Percentiles rank a stretch among this genome's conserved stretches.
Conservation (phyloP, 768 basidiomycete genomes). For the Saitozyma sp. region DNA sequence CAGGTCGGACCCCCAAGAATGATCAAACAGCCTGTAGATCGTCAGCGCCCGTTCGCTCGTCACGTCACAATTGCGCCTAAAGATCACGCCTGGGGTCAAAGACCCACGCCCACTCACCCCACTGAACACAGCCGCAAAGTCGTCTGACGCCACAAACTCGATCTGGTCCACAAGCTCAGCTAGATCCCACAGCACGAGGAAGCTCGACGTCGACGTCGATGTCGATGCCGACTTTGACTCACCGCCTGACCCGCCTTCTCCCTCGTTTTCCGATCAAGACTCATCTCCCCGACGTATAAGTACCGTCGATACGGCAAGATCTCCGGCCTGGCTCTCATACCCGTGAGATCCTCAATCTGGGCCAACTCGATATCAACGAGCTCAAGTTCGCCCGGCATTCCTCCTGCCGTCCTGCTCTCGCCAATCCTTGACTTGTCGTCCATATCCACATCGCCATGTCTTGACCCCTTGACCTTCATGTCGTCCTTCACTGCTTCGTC, state of each 20-base stretch:
- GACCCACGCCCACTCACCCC: slow-evolving; percentile 19
- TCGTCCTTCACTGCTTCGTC: neutral
- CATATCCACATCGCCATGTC: too few species aligned
- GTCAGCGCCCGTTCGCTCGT: neutral
- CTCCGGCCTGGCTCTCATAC: slow-evolving; percentile 22
- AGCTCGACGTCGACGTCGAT: neutral
- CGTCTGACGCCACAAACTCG: slow-evolving; percentile 20
- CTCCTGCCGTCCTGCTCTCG: neutral
- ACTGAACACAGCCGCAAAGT: slow-evolving; percentile 29
- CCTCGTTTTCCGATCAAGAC: slow-evolving; percentile 12
- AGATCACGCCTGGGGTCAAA: neutral
- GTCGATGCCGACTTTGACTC: neutral
- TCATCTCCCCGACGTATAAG: slow-evolving; percentile 27
- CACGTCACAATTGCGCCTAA: neutral
- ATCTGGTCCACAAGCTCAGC: slow-evolving; percentile 7
- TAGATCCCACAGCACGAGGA: neutral
- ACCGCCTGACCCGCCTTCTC: slow-evolving; percentile 10
- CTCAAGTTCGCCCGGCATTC: slow-evolving; percentile 5
- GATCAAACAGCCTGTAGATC: neutral
- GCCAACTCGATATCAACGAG: slow-evolving; percentile 26
- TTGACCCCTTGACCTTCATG: neutral
- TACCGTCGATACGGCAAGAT: slow-evolving; percentile 26
- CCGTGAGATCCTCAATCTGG: slow-evolving; percentile 31
- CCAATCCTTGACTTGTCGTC: neutral
- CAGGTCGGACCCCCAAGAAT: too few species aligned